Conservation (phyloP, 495 filamentous ascomycete species). For the Daldinia vernicosa region DNA sequence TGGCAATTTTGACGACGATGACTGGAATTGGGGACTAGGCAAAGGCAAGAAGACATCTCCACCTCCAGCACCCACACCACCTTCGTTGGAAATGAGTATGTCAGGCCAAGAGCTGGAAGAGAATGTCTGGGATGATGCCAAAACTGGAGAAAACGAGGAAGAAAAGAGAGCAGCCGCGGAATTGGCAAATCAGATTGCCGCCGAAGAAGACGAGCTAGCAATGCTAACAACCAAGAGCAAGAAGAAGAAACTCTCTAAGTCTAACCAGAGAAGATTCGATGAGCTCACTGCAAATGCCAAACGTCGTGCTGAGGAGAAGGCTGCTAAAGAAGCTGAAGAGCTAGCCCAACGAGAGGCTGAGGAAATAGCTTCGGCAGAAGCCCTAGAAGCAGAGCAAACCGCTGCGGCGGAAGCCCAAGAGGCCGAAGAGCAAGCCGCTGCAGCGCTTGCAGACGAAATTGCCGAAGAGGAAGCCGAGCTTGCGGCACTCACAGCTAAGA, state of each 20-base stretch:
- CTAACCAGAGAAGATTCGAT: constrained; percentile 48
- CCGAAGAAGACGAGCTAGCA: constrained; percentile 51
- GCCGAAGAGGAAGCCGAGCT: constrained; percentile 42
- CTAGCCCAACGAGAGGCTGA: constrained; percentile 35
- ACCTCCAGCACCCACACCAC: constrained; percentile 54
- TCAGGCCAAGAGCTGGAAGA: constrained; percentile 30
- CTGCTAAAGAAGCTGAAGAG: constrained; percentile 42
- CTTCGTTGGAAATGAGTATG: constrained; percentile 49
- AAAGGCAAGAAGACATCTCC: constrained; percentile 55
- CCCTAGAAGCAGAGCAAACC: constrained; percentile 26
- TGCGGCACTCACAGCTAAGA: constrained; percentile 29
- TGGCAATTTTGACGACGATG: constrained; percentile 49
- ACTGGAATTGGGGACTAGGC: constrained; percentile 51
- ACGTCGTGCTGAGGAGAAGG: constrained; percentile 44
- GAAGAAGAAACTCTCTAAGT: constrained; percentile 38
- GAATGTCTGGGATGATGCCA: constrained; percentile 40
- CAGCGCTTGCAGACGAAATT: constrained; percentile 43
- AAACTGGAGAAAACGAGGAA: constrained; percentile 18
- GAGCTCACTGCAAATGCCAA: constrained; percentile 47
- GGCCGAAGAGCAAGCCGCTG: constrained; percentile 34
- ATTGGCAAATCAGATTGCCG: constrained; percentile 41
- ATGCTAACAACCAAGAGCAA: constrained; percentile 47
- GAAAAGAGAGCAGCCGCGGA: constrained; percentile 32
- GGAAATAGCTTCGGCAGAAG: constrained; percentile 37
- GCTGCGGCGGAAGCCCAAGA: constrained; percentile 27